Evolutionary conservation across 1,284 basidiomycete species (phyloP).

Genomic region (Apiotrichum sp.): DNA sequence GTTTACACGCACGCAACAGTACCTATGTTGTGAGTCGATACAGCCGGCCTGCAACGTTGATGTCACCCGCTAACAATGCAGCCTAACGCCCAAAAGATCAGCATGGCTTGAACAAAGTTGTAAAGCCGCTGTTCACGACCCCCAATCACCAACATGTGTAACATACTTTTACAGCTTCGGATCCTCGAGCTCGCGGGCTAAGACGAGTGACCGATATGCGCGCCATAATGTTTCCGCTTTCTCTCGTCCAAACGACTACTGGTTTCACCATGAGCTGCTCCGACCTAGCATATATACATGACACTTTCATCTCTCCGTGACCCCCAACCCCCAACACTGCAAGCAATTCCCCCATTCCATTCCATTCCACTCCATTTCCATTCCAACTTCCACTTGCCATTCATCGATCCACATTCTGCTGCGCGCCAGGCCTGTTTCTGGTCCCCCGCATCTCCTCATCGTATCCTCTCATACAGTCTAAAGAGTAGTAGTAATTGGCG

Average conservation of each 20-base stretch:
- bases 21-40: constrained; percentile 17
- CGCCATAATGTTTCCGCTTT: too few relatives aligned
- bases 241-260: neutral
- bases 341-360: neutral
- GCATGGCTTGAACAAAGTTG: constrained; percentile 10
- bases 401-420: neutral
- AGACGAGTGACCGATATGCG: too few relatives aligned
- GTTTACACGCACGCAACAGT: constrained; percentile 19
- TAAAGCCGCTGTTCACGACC: too few relatives aligned
- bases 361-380: too few relatives aligned
- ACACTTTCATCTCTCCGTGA: neutral
- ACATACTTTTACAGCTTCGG: neutral
- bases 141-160: neutral
- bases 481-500: too few relatives aligned
- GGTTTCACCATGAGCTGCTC: neutral
- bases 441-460: too few relatives aligned
- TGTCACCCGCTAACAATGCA: neutral
- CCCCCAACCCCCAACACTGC: neutral
- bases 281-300: neutral
- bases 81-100: constrained; percentile 21
- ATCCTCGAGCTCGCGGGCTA: too few relatives aligned
- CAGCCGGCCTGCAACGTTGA: too few relatives aligned
- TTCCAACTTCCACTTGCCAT: neutral
- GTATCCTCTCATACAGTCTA: too few relatives aligned
- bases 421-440: too few relatives aligned